Conservation (phyloP, 441 rosid species). For the Erodium trifolium region DNA sequence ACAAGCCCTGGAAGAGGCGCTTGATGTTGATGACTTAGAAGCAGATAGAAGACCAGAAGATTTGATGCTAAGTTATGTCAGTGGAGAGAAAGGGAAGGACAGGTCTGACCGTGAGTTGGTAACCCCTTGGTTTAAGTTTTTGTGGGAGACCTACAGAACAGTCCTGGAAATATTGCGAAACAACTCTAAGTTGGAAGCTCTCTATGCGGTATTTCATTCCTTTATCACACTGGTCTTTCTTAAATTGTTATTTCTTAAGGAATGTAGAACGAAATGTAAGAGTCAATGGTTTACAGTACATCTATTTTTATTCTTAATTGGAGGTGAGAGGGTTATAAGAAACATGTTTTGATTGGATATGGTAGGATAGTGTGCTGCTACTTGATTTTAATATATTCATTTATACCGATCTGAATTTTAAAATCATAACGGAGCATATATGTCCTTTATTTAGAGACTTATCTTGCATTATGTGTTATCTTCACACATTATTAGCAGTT, state of each 20-base stretch:
- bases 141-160: conserved; percentile 98
- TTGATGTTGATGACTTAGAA: conserved; percentile 98
- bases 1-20: conserved; percentile 89
- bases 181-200: conserved; percentile 36
- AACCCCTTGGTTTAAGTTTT: conserved; percentile 97
- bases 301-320: background rate
- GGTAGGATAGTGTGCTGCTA: background rate
- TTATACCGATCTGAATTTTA: background rate
- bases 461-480: background rate
- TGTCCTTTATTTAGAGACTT: background rate
- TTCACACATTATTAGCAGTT: too few relatives aligned
- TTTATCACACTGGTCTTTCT: too few relatives aligned
- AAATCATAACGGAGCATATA: background rate
- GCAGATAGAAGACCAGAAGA: conserved; percentile 96
- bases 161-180: conserved; percentile 80
- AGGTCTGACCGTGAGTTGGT: conserved; percentile 96
- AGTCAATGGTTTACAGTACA: too few relatives aligned
- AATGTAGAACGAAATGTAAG: too few relatives aligned
- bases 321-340: background rate
- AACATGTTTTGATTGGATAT: background rate
- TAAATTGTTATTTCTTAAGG: background rate
- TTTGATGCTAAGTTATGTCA: conserved; percentile 91
- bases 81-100: conserved; percentile 97
- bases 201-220: conserved; percentile 99
- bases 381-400: background rate